These are phyloP conservation scores for Mucor sp. DNA, from an alignment of 371 early-diverging fungal species.

Conservation along the genomic window DNA sequence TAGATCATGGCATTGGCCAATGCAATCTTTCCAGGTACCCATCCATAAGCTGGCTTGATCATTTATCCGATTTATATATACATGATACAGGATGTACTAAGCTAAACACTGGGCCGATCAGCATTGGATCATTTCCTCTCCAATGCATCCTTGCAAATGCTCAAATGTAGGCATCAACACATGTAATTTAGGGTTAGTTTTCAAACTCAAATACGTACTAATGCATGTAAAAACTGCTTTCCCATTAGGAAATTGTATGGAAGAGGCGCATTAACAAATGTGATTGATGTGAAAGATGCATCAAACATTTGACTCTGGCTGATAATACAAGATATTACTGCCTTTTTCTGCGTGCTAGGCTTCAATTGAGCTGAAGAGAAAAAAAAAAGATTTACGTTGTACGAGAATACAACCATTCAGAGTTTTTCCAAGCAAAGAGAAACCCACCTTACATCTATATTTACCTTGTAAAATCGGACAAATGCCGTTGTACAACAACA, in stretches of 20 bases:
- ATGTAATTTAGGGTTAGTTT: background rate
- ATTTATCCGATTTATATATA: background rate
- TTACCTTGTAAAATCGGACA: background rate
- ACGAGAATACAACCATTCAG: background rate
- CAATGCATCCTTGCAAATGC: background rate
- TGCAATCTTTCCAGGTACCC: background rate
- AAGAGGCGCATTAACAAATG: background rate
- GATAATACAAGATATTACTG: background rate
- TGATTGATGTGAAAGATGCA: background rate
- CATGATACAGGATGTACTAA: too few relatives aligned
- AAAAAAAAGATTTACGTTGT: constrained; percentile 1
- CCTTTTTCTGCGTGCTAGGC: background rate
- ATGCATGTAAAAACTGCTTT: background rate
- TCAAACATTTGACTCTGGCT: background rate
- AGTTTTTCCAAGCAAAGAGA: background rate
- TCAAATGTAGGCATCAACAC: background rate
- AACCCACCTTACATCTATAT: background rate
- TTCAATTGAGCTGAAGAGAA: background rate
- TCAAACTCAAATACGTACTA: background rate
- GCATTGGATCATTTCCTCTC: background rate
- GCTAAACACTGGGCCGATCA: background rate
- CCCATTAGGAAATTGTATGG: background rate
- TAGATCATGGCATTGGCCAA: background rate
- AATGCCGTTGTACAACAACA: background rate
- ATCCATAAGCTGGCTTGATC: background rate